A percentile compares a stretch with the other conserved stretches of the same genome.
phyloP scores from a whole-genome alignment of 768 basidiomycete genomes.

The Tremella fuciformis region DNA sequence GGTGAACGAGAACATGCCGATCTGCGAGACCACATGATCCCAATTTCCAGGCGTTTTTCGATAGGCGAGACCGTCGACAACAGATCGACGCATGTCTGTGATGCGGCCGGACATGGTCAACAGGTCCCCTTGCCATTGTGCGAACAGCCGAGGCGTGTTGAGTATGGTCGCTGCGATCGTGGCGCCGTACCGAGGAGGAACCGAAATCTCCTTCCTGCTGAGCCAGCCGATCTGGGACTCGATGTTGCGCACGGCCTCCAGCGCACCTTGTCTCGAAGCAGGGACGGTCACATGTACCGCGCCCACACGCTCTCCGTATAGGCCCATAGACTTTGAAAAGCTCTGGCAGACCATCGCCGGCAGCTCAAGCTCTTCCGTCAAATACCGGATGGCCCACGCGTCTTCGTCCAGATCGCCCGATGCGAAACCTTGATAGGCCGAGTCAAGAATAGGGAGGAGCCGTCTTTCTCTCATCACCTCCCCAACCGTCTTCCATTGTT shows the following conservation, averaged over 20 bases:
- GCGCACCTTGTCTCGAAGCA: constrained; percentile 62
- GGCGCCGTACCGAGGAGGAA: constrained; percentile 87
- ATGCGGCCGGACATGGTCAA: constrained; percentile 84
- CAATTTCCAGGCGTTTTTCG: constrained; percentile 74
- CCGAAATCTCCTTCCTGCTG: constrained; percentile 51
- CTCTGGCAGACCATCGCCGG: constrained; percentile 14
- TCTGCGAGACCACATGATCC: constrained; percentile 87
- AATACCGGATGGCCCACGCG: constrained; percentile 15
- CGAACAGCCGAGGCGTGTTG: constrained; percentile 24
- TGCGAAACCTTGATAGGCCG: constrained; percentile 97
- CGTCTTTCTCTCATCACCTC: too few species aligned
- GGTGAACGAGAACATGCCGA: constrained; percentile 99
- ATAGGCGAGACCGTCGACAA: constrained; percentile 69
- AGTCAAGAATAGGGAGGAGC: too few species aligned
- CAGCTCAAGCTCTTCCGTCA: neutral
- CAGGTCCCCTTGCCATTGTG: constrained; percentile 61
- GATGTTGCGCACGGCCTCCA: constrained; percentile 65
- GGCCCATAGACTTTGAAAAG: constrained; percentile 75
- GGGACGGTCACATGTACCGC: constrained; percentile 72
- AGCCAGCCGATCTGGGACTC: constrained; percentile 63
- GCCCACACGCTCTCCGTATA: constrained; percentile 92
- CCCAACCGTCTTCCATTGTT: too few species aligned
- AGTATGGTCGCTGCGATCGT: constrained; percentile 53
- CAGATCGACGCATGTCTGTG: constrained; percentile 76
- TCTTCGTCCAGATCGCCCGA: constrained; percentile 63